phyloP scores from a whole-genome alignment of 129 eudicot species.

The Artemisia tridentata region DNA sequence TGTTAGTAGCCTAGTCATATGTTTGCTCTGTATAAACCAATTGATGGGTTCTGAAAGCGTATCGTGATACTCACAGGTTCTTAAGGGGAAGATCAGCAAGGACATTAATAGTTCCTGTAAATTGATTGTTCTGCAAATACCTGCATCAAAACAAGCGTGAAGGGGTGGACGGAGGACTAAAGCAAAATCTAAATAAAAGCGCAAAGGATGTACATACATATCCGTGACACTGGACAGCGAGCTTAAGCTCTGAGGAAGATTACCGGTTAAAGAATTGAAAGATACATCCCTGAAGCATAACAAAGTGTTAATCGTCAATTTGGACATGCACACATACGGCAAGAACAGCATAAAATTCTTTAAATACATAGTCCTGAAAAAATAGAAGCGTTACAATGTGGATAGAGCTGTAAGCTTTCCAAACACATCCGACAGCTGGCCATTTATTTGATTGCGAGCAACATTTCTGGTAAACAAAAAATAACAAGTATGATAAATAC shows the following conservation, averaged over 20 bases:
- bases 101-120: conserved; percentile 82
- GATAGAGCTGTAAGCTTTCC: conserved; percentile 58
- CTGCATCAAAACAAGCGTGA: conserved; percentile 38
- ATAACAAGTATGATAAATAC: neutral
- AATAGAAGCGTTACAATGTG: conserved; percentile 49
- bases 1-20: neutral
- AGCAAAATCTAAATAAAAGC: conserved; percentile 2
- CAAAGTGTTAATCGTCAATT: neutral
- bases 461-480: conserved; percentile 48
- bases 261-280: conserved; percentile 56
- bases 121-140: conserved; percentile 94
- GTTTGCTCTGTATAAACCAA: conserved; percentile 2
- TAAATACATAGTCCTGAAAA: conserved; percentile 1
- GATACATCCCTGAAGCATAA: conserved; percentile 79
- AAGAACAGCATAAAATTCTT: neutral
- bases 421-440: conserved; percentile 55
- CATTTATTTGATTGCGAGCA: conserved; percentile 69
- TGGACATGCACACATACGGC: neutral
- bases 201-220: conserved; percentile 49
- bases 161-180: conserved; percentile 13
- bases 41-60: neutral
- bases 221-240: conserved; percentile 51
- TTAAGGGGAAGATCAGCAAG: conserved; percentile 90
- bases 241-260: conserved; percentile 72
- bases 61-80: conserved; percentile 56